Evolutionary conservation across 768 basidiomycete genomes (phyloP).

Genomic region (Leucosporidium yakuticum): DNA sequence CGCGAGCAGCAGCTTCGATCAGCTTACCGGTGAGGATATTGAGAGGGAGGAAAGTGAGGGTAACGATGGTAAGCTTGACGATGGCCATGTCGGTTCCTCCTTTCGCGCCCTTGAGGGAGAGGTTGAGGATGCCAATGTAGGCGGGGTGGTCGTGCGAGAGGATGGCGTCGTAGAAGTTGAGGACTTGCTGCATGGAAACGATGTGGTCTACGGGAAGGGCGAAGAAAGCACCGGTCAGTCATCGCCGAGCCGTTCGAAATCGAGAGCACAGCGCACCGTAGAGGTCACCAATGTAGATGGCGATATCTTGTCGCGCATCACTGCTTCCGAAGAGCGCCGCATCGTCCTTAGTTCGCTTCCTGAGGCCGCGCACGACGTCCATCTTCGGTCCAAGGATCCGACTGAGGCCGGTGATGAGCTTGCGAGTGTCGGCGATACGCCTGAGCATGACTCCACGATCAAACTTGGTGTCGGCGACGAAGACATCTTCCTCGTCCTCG

Average conservation of each 20-base stretch:
- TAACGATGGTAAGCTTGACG: slow-evolving; percentile 61
- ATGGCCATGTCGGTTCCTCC: slow-evolving; percentile 61
- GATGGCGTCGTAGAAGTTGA: slow-evolving; percentile 80
- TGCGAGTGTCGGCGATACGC: slow-evolving; percentile 71
- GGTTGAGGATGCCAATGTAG: slow-evolving; percentile 69
- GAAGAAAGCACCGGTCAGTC: not conserved
- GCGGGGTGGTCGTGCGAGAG: slow-evolving; percentile 80
- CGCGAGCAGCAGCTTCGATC: no score
- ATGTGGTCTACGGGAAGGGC: slow-evolving; percentile 68
- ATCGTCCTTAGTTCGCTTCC: slow-evolving; percentile 61
- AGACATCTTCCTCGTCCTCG: not conserved
- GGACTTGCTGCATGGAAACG: slow-evolving; percentile 71
- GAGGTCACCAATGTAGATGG: slow-evolving; percentile 83
- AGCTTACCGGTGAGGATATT: slow-evolving; percentile 49
- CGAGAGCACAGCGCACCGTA: slow-evolving; percentile 57
- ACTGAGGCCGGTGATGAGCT: slow-evolving; percentile 69
- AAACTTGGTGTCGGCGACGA: not conserved
- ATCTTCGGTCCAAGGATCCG: slow-evolving; percentile 72
- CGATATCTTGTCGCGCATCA: slow-evolving; percentile 61
- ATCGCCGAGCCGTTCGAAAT: no score
- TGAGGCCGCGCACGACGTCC: slow-evolving; percentile 70
- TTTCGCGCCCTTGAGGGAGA: slow-evolving; percentile 57
- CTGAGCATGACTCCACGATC: slow-evolving; percentile 47
- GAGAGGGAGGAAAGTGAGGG: slow-evolving; percentile 61
- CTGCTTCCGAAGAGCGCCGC: slow-evolving; percentile 44